These are phyloP conservation scores for Orychophragmus violaceus DNA, from an alignment of 345 rosid species.

Conservation along the genomic window DNA sequence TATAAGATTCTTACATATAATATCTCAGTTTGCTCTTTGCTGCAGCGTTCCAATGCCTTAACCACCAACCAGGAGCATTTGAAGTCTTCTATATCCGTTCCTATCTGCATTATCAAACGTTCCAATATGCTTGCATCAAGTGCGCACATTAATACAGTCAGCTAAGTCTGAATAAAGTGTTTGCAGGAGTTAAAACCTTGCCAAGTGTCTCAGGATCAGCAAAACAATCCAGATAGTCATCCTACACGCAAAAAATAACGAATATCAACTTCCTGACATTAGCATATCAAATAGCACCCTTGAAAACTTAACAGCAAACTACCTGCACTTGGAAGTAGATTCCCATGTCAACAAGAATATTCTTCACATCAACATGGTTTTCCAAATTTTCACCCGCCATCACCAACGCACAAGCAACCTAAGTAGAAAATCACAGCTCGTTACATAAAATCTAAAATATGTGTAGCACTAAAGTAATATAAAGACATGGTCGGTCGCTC, in stretches of 20 bases:
- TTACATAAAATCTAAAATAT: no score
- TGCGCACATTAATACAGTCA: neutral
- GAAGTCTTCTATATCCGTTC: slow-evolving; percentile 78
- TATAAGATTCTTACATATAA: slow-evolving; percentile 38
- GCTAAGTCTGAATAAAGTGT: neutral
- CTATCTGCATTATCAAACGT: slow-evolving; percentile 40
- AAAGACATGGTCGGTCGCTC: neutral
- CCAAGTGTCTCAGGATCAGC: slow-evolving; percentile 72
- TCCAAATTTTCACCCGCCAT: slow-evolving; percentile 71
- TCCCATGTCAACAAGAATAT: slow-evolving; percentile 66
- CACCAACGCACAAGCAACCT: slow-evolving; percentile 85
- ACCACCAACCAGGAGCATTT: slow-evolving; percentile 91
- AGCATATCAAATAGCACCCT: neutral
- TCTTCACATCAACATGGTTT: slow-evolving; percentile 53
- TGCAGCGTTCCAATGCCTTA: slow-evolving; percentile 62
- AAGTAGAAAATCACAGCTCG: slow-evolving; percentile 2
- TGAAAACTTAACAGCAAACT: neutral
- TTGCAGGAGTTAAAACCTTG: slow-evolving; percentile 33
- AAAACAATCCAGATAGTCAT: slow-evolving; percentile 80
- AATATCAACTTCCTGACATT: neutral
- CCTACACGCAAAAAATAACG: slow-evolving; percentile 36
- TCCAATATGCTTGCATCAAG: neutral
- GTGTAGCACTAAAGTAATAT: neutral
- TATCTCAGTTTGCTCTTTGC: slow-evolving; percentile 52
- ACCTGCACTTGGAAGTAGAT: slow-evolving; percentile 87